Evolutionary conservation across 192 early-diverging fungal species (phyloP).

Genomic region (Dimargaris cristalligena): DNA sequence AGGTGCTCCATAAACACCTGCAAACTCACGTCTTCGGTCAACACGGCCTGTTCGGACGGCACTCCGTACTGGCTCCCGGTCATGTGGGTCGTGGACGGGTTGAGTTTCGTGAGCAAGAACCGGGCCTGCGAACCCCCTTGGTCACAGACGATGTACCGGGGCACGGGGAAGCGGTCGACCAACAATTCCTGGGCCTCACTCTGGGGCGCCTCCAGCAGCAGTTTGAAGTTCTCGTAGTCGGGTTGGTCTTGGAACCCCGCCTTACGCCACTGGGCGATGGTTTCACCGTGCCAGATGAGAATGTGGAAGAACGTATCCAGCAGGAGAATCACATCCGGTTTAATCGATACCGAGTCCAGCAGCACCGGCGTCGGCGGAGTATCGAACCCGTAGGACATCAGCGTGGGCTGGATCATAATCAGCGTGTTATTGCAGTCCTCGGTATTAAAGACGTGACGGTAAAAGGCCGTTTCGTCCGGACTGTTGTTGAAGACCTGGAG

Average conservation of each 20-base stretch:
- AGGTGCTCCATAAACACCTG: constrained; percentile 93
- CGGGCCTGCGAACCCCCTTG: constrained; percentile 94
- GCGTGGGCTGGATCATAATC: constrained; percentile 97
- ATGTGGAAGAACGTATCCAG: constrained; percentile 99
- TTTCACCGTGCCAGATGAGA: constrained; percentile 97
- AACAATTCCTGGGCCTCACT: constrained; percentile 84
- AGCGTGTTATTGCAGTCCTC: constrained; percentile 95
- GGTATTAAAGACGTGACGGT: constrained; percentile 78
- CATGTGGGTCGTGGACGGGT: constrained; percentile 89
- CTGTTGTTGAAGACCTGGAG: constrained; percentile 98
- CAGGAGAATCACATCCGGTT: constrained; percentile 78
- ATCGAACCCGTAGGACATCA: constrained; percentile 85
- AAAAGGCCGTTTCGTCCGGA: constrained; percentile 86
- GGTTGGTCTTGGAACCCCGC: constrained; percentile 90
- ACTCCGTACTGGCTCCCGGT: constrained; percentile 51
- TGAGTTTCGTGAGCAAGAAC: constrained; percentile 94
- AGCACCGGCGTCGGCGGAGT: constrained; percentile 76
- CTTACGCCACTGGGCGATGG: constrained; percentile 91
- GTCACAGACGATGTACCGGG: constrained; percentile 94
- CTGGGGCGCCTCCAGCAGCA: constrained; percentile 77
- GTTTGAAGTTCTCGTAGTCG: constrained; percentile 87
- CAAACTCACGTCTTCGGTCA: constrained; percentile 96
- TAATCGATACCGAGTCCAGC: constrained; percentile 95
- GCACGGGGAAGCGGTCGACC: constrained; percentile 90
- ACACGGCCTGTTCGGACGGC: constrained; percentile 69